Base-by-base conservation (phyloP, 129 eudicot species). In the Rutidosis leptorrhynchoides region DNA sequence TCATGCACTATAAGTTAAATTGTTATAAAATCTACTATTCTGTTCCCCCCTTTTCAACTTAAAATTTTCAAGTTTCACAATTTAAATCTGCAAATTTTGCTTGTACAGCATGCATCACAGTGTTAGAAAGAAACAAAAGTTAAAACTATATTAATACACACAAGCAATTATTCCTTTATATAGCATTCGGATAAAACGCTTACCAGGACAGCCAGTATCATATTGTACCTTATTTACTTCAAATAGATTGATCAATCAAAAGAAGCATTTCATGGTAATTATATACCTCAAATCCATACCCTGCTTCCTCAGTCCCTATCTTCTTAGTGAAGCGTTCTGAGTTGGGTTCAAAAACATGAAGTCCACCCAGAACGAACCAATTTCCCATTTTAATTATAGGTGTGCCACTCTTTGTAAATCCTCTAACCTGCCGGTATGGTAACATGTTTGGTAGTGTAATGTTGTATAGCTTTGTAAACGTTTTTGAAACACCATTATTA, bases 211-310 rank as follows among this genome's bases (percentile, higher is more conserved):
- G 4, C 45, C 29, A 22, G 21, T 21, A 24, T 22, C 58, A n/a
- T n/a, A 20, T 53, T 0, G 4, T 22, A 6, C n/a, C 9, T 3
- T 7, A 53, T 22, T 53, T 20, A 7, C 6, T 12, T 19, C 28
- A 1, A 53, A 5, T 54, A 22, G 59, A 54, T 4, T n/a, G 59
- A 54, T 54, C 59, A 54, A 53, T 27, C 59, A 54, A 54, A 54
- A 54, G 59, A 20, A 54, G 59, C 4, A n/a, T 22, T 54, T 9
- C 29, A 11, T 22, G 11, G 29, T 54, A 54, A 4, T 27, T 8
- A 11, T 5, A 3, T 6, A 54, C 59, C 10, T 2, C 7, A 4
- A 52, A 52, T 21, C 15, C 2, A n/a, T n/a, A n/a, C 22, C 19
- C 5, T 7, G 9, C 25, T 21, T 6, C 58, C 9, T 10, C 2